phyloP scores from a whole-genome alignment of 1,284 basidiomycete species.

The Tilletiaria anomala region DNA sequence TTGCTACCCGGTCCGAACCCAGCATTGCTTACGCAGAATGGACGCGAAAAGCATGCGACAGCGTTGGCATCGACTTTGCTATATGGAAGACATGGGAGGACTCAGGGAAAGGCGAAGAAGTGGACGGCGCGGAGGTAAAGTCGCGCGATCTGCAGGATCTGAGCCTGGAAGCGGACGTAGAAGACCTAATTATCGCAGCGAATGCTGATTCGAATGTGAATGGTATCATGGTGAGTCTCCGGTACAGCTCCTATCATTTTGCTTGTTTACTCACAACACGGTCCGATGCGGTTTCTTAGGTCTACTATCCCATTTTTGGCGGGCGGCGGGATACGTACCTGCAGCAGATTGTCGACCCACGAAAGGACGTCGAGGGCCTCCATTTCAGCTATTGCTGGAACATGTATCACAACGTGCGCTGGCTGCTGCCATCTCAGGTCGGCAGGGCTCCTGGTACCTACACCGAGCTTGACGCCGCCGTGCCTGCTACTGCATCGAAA shows the following conservation, averaged over 20 bases:
- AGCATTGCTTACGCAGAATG: constrained; percentile 86
- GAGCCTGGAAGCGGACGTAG: constrained; percentile 49
- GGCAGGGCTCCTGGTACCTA: constrained; percentile 35
- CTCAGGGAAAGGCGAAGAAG: too few species aligned
- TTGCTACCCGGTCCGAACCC: constrained; percentile 71
- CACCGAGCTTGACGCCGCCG: constrained; percentile 8
- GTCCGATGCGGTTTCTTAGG: background rate
- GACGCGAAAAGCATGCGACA: constrained; percentile 77
- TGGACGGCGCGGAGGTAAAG: too few species aligned
- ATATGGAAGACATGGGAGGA: constrained; percentile 39
- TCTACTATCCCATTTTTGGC: constrained; percentile 42
- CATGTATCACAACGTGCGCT: constrained; percentile 40
- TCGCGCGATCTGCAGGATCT: too few species aligned
- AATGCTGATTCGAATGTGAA: constrained; percentile 73
- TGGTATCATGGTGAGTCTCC: constrained; percentile 73
- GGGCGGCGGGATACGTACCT: constrained; percentile 75
- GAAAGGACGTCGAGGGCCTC: constrained; percentile 93
- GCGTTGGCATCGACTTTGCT: constrained; percentile 73
- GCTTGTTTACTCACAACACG: too few species aligned
- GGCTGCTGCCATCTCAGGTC: constrained; percentile 31
- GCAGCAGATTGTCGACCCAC: constrained; percentile 81
- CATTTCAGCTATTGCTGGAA: constrained; percentile 51
- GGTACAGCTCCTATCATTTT: background rate
- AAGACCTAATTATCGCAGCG: constrained; percentile 42
- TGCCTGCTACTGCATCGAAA: constrained; percentile 3